Conservation (phyloP, 768 basidiomycete genomes). For the Agaricus subrufescens region DNA sequence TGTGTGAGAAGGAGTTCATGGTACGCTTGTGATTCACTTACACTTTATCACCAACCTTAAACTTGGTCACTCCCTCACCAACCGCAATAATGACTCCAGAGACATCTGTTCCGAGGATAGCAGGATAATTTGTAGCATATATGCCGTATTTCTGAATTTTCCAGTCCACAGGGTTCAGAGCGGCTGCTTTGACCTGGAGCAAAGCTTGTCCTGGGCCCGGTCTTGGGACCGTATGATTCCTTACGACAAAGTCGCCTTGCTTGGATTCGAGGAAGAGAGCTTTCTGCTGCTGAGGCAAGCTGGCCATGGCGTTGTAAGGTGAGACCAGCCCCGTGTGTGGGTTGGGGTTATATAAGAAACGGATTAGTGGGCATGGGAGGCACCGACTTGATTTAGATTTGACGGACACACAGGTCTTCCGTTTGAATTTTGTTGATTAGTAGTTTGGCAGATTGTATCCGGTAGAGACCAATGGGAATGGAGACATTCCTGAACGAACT, state of each 20-base stretch:
- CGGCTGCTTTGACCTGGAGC: constrained; percentile 40
- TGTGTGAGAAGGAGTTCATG: background rate
- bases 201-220: constrained; percentile 46
- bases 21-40: constrained; percentile 17
- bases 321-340: background rate
- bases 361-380: too few relatives aligned
- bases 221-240: constrained; percentile 26
- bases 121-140: constrained; percentile 38
- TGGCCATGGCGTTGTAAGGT: background rate
- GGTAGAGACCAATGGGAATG: too few relatives aligned
- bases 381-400: too few relatives aligned
- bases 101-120: constrained; percentile 41
- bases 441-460: too few relatives aligned
- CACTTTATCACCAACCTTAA: constrained; percentile 50
- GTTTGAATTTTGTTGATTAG: too few relatives aligned
- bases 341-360: too few relatives aligned
- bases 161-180: constrained; percentile 51
- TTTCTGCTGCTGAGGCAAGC: constrained; percentile 16
- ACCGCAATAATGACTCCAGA: constrained; percentile 46
- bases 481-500: too few relatives aligned
- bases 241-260: constrained; percentile 25
- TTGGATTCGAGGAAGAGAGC: constrained; percentile 20
- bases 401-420: too few relatives aligned
- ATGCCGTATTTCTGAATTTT: constrained; percentile 40
- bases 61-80: constrained; percentile 42